Evolutionary conservation across 768 basidiomycete species (phyloP).

Genomic region (Mycena latifolia): DNA sequence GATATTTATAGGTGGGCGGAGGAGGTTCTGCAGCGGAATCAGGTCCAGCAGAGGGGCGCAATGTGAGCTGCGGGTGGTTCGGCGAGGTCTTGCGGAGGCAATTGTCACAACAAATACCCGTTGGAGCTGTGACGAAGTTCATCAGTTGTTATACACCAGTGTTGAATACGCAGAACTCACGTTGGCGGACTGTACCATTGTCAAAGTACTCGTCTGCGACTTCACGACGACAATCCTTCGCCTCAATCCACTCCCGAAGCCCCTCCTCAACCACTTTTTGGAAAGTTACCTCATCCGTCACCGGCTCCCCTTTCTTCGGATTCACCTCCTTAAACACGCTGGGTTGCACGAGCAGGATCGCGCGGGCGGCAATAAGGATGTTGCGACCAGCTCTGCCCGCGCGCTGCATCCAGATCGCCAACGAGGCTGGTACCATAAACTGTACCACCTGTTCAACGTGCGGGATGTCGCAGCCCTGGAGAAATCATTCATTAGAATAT

Average conservation of each 20-base stretch:
- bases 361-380: background rate
- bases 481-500: too few species aligned
- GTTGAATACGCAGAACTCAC: background rate
- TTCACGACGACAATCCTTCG: background rate
- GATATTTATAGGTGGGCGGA: too few species aligned
- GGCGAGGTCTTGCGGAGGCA: too few species aligned
- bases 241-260: background rate
- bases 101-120: too few species aligned
- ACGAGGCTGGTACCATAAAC: background rate
- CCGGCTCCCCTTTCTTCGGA: background rate
- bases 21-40: too few species aligned
- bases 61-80: too few species aligned
- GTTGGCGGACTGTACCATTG: background rate
- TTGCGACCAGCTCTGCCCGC: constrained; percentile 1
- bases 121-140: too few species aligned
- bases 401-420: background rate
- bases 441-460: constrained; percentile 22
- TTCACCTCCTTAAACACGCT: too few species aligned
- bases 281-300: background rate
- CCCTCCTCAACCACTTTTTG: too few species aligned
- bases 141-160: too few species aligned
- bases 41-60: too few species aligned
- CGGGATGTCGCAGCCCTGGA: constrained; percentile 44
- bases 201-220: background rate
- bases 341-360: background rate